Evolutionary conservation across 495 filamentous ascomycete genomes (phyloP), one percentile per base, ranked within the genome.

Genomic region (Hyaloscypha finlandica): DNA sequence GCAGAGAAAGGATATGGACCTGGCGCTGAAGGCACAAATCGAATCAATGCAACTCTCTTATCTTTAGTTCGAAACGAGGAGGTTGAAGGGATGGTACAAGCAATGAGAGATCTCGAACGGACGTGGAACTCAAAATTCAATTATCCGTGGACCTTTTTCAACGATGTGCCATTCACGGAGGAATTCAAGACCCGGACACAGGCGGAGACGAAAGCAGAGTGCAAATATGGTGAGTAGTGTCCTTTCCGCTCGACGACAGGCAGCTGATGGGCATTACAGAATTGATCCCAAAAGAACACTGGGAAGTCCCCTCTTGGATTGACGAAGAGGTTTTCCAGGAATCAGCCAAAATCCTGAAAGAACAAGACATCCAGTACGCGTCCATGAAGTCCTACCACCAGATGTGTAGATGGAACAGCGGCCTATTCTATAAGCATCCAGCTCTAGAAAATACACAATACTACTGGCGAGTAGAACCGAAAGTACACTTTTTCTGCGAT

Each of bases 41-140:
- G 95, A 68, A 94, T 94, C 75, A 93, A 94, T 76, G 96, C 96
- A 60, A 97, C 96, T 9, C 84, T 99, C 62, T 85, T 99, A 68
- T 87, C 92, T n/a, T 84, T 99, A 25, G 96, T 98, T 48, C 88
- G 96, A 60, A 98, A 99, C 72, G 86, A 90, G 70, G 96, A 99
- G 79, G 74, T 97, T 9, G 76, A 87, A 30, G 91, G 89, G 16
- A 89, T 98, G 83, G 77, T 99, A 31, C 85, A 88, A 71, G 88
- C 91, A 6, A 99, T 99, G 90, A 78, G 79, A 52, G 94, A 98
- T 75, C 82, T 98, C 60, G 96, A 99, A 78, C 79, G 92, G 67
- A 97, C 94, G 8, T 99, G 93, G 92, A 99, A 99, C 75, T 83
- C 86, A 81, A 99, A 98, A 75, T 99, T 98, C 84, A 98, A 99